A percentile compares a stretch with the other conserved stretches of the same genome.
These are phyloP conservation scores for Amanita exitialis DNA, from an alignment of 768 basidiomycete species.

Conservation along the genomic window DNA sequence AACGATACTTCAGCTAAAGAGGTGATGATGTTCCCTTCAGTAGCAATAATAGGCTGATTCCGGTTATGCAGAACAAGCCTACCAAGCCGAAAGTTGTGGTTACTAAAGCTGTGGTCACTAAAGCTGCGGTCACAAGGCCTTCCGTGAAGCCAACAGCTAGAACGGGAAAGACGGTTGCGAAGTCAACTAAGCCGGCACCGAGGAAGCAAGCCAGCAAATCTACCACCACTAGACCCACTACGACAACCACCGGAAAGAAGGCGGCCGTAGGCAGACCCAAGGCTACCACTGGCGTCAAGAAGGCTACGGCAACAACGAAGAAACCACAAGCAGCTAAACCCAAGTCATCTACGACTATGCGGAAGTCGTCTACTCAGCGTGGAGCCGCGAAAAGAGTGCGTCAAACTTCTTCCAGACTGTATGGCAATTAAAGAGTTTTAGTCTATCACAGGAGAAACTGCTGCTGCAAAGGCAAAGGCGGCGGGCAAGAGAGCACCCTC, in stretches of 20 bases:
- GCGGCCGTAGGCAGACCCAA: constrained; percentile 19
- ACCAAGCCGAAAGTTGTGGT: constrained; percentile 22
- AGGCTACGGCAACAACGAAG: constrained; percentile 17
- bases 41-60: constrained; percentile 7
- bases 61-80: constrained; percentile 24
- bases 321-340: constrained; percentile 28
- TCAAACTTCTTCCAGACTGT: background rate
- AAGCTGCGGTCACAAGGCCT: constrained; percentile 17
- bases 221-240: constrained; percentile 16
- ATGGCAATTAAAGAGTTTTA: constrained; percentile 10
- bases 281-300: constrained; percentile 21
- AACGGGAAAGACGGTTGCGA: constrained; percentile 15
- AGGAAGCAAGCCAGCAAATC: constrained; percentile 18
- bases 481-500: constrained; percentile 27
- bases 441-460: constrained; percentile 32
- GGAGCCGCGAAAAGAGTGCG: constrained; percentile 31
- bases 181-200: constrained; percentile 15
- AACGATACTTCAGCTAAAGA: constrained; percentile 29
- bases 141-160: constrained; percentile 14
- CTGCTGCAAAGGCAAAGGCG: constrained; percentile 31
- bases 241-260: constrained; percentile 16
- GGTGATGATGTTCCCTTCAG: constrained; percentile 16
- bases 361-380: constrained; percentile 29
- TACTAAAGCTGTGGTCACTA: constrained; percentile 18
- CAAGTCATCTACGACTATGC: constrained; percentile 21